Base-by-base conservation (phyloP, 2,329 filamentous ascomycete genomes). In the Clarireedia paspali region DNA sequence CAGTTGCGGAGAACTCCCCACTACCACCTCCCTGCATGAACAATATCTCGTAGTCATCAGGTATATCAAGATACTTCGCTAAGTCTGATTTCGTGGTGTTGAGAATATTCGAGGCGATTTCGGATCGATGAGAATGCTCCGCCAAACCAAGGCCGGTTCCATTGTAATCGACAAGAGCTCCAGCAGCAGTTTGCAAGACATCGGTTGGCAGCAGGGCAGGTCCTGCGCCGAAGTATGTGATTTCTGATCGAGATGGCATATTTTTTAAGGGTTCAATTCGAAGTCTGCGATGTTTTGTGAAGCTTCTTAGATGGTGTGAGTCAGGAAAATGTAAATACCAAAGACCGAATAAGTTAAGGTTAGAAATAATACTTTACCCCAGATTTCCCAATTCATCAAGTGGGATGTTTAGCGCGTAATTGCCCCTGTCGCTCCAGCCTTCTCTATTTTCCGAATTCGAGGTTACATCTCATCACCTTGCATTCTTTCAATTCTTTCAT, bases 21-120 rank as follows among this genome's bases (percentile, higher is more conserved):
- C 80, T 89, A 59, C 91, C 92, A 57, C 92, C 91, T 59, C 82
- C 89, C 70, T 94, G 88, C 78, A 95, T 87, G 72, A 95, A 92
- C 20, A 96, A 73, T 55, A 96, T 80, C 59, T 96, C 90, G 73
- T 96, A 96, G 70, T 88, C 84, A 63, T 87, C 82, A 3, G 91
- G 90, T 55, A 97, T 86, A 65, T 92, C 87, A 56, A 96, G 84
- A 63, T 89, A 87, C 23, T 75, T 75, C 38, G 80, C 78, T 10
- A 97, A 79, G 60, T 88, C 83, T 36, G 82, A 80, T 71, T 95
- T 94, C 60, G 89, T 81, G 61, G 88, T 79, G 60, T 87, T 84
- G 63, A 97, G 81, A 66, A 97, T 90, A 60, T 84, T 81, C 61
- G 83, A 81, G 26, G 92, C 92, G 46, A 88, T 80, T 59, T 82